Base-by-base conservation (phyloP, 1,284 basidiomycete species). In the Inonotus obliquus region DNA sequence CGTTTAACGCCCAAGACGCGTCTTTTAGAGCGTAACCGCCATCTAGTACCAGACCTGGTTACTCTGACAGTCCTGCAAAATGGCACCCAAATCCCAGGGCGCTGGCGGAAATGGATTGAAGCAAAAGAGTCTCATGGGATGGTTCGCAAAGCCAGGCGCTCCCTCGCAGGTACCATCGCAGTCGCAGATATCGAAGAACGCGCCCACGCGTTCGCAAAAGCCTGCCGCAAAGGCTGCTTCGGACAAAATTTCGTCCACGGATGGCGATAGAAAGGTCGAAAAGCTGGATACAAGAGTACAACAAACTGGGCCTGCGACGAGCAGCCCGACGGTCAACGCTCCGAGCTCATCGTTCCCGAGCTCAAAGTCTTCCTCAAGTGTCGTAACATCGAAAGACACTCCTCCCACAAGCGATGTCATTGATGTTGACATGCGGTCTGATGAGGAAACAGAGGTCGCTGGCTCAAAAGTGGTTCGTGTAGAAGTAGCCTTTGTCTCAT, bases 371-470 rank as follows among this genome's bases (percentile, higher is more conserved):
- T 67, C 67, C 25, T 66, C 67, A 47, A 61, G 55, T 45, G 55
- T 57, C 39, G 27, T 41, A 9, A 53, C 67, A 52, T 63, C 65
- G n/a, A 75, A 75, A 47, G 80, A 82, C 14, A 88, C 86, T 1
- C 89, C 89, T 17, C 88, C 89, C 0, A 88, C 87, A 1, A 91
- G 89, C 66, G 87, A 91, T 65, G 77, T 81, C 21, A 80, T 90
- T 60, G 88, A 92, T 65, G 78, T 91, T 4, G 89, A 90, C 68
- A 84, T 89, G 84, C 64, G 83, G 45, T 78, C 77, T 6, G 81
- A 81, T 23, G 80, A 79, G 38, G 74, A 72, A 35, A 69, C 70
- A 6, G 65, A 69, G 54, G 60, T 61, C 55, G 54, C 61, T 51
- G 56, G 47, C 10, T 66, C 70, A 19, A 75, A 72, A 65, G 66